Percentiles rank a stretch among this genome's conserved stretches.
Evolutionary conservation across 179 eudicot genomes (phyloP).

Genomic region (Beta corolliflora): DNA sequence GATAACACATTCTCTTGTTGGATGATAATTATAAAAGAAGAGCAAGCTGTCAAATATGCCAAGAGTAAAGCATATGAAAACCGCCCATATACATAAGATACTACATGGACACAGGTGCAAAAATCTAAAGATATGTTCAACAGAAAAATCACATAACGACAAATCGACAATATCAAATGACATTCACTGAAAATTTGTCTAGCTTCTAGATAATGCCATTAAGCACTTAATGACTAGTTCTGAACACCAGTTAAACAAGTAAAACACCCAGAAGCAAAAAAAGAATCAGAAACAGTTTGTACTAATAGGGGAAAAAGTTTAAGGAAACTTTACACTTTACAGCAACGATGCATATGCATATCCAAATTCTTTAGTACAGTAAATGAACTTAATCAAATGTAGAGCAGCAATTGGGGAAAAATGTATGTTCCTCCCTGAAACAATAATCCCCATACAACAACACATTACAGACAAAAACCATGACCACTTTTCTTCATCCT

Average conservation of each 20-base stretch:
- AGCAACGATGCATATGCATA: neutral
- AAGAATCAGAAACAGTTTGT: neutral
- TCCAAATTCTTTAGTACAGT: neutral
- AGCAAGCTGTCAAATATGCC: neutral
- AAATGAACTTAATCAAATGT: neutral
- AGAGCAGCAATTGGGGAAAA: neutral
- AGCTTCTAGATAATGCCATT: neutral
- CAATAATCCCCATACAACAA: neutral
- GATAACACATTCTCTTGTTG: neutral
- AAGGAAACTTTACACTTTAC: neutral
- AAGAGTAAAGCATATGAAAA: neutral
- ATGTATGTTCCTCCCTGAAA: too few species aligned
- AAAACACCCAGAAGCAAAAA: neutral
- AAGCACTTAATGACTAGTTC: neutral
- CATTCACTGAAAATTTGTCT: neutral
- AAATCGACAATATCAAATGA: neutral
- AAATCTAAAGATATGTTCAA: neutral
- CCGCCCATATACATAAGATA: neutral
- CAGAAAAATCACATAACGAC: neutral
- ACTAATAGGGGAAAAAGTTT: neutral
- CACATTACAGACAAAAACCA: neutral
- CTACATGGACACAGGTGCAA: neutral
- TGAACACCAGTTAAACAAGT: neutral
- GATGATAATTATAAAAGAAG: neutral
- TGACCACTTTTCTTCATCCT: neutral